Conservation (phyloP, 768 basidiomycete genomes). For the Rossbeevera mucosa region DNA sequence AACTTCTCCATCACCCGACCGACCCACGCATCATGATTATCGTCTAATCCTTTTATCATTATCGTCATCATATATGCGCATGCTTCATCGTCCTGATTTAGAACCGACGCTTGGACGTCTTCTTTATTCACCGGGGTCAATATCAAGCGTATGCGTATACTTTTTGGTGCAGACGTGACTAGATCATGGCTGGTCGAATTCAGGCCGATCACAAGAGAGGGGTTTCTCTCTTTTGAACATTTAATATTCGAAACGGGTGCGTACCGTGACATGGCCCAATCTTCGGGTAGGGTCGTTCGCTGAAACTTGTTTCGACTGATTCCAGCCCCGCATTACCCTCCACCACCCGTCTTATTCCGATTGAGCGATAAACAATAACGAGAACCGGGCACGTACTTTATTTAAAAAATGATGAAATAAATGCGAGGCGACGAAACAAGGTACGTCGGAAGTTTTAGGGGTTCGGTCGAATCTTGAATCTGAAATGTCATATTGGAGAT, state of each 20-base stretch:
- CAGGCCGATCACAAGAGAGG: background rate
- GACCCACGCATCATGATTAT: background rate
- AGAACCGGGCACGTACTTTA: background rate
- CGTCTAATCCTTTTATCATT: background rate
- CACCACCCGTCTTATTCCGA: constrained; percentile 9
- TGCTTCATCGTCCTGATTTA: background rate
- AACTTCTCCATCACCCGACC: background rate
- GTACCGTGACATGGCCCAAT: background rate
- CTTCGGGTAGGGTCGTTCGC: background rate
- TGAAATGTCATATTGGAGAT: background rate
- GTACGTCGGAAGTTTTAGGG: background rate
- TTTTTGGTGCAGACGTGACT: background rate
- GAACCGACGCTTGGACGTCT: background rate
- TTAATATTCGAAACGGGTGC: background rate
- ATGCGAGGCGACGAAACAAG: background rate
- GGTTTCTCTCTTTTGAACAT: background rate
- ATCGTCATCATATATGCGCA: background rate
- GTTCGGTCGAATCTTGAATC: background rate
- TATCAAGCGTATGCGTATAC: background rate
- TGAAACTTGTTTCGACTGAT: constrained; percentile 8
- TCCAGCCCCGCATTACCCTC: background rate
- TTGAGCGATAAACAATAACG: constrained; percentile 1
- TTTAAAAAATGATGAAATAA: background rate
- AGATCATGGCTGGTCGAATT: too few relatives aligned
- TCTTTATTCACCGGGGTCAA: background rate